Evolutionary conservation across 345 rosid species (phyloP).

Genomic region (Noccaea bulbosa): DNA sequence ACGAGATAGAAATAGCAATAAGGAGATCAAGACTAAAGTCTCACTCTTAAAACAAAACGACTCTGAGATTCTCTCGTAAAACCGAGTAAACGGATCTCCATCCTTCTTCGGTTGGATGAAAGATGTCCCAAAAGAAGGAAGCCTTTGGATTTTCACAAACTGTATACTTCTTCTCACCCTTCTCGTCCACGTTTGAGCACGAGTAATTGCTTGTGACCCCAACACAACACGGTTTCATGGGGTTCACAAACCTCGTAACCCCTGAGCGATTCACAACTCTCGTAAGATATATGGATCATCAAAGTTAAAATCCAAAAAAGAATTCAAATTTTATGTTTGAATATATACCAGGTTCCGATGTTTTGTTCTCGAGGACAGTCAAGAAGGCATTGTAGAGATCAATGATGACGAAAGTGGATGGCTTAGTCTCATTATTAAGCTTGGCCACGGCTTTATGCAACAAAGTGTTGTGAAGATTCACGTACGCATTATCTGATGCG

Average conservation of each 20-base stretch:
- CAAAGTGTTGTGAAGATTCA: constrained; percentile 55
- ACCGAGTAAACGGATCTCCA: constrained; percentile 55
- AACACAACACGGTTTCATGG: constrained; percentile 63
- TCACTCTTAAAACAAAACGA: constrained; percentile 30
- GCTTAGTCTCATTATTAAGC: constrained; percentile 48
- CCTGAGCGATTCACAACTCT: constrained; percentile 33
- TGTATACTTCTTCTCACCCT: constrained; percentile 49
- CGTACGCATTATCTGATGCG: constrained; percentile 43
- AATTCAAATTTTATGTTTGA: neutral
- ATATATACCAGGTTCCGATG: constrained; percentile 30
- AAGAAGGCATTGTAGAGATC: constrained; percentile 66
- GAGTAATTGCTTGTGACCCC: constrained; percentile 37
- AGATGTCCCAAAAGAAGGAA: constrained; percentile 61
- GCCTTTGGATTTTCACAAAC: constrained; percentile 51
- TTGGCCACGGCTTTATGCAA: constrained; percentile 54
- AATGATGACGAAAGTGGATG: constrained; percentile 48
- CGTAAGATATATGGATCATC: neutral
- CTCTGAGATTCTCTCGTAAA: constrained; percentile 41
- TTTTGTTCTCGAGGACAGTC: constrained; percentile 49
- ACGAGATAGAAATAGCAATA: constrained; percentile 13
- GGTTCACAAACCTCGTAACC: constrained; percentile 50
- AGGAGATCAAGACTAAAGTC: neutral
- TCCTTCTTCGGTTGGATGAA: constrained; percentile 60
- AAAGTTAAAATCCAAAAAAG: neutral
- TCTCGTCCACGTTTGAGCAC: constrained; percentile 54